Percentiles rank a stretch among this genome's conserved stretches.
These are phyloP conservation scores for Epicoccum sorghinum DNA, from an alignment of 2,329 filamentous ascomycete species.

Conservation along the genomic window DNA sequence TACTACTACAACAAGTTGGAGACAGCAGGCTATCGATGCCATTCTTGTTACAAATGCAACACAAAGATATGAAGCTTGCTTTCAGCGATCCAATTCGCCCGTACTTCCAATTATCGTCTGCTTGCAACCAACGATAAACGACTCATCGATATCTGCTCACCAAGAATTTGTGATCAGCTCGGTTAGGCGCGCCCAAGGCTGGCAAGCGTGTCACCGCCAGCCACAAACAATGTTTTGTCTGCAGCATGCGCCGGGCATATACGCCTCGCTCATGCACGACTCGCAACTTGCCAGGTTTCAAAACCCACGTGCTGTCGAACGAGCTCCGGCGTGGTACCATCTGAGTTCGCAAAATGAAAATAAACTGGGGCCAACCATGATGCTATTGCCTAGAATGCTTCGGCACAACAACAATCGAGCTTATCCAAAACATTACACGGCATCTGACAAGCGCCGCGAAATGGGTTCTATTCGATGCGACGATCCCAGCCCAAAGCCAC, in stretches of 20 bases:
- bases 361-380: neutral
- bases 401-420: neutral
- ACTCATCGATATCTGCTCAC: neutral
- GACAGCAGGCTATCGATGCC: too few species aligned
- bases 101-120: too few species aligned
- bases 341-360: neutral
- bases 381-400: neutral
- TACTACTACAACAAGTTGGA: too few species aligned
- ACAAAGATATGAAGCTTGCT: too few species aligned
- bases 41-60: too few species aligned
- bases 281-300: neutral
- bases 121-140: neutral
- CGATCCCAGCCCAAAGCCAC: conserved; percentile 15
- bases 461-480: neutral
- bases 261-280: neutral
- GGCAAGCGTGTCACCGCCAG: neutral
- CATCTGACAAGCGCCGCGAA: neutral
- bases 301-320: neutral
- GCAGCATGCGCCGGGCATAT: neutral
- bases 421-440: conserved; percentile 1
- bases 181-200: neutral
- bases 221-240: neutral
- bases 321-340: neutral
- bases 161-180: neutral
- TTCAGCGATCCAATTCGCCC: too few species aligned